A percentile compares a stretch with the other conserved stretches of the same genome.
Conservation (phyloP, 2,329 filamentous ascomycete genomes). For the Cucurbitaria berberidis region DNA sequence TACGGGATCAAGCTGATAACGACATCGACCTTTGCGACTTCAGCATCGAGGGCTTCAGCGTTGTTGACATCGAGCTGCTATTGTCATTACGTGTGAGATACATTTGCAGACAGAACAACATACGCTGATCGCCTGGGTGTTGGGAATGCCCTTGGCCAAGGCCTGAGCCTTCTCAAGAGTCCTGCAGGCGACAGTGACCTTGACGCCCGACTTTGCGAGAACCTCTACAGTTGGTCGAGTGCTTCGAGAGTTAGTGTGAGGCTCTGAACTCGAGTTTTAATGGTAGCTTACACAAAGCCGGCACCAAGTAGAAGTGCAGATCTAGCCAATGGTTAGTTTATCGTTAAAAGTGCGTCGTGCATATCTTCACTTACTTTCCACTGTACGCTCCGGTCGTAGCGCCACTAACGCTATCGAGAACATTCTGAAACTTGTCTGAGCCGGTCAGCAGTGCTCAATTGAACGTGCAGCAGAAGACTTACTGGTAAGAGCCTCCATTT, state of each 20-base stretch:
- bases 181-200: constrained; percentile 74
- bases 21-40: constrained; percentile 78
- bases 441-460: constrained; percentile 23
- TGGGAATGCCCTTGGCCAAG: constrained; percentile 72
- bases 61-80: constrained; percentile 80
- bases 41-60: constrained; percentile 76
- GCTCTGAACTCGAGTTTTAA: background rate
- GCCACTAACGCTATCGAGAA: constrained; percentile 34
- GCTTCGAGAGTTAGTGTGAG: constrained; percentile 28
- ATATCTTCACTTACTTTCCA: constrained; percentile 41
- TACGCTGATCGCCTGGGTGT: constrained; percentile 70
- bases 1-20: constrained; percentile 83
- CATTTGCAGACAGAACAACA: background rate
- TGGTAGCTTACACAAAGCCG: constrained; percentile 45
- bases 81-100: constrained; percentile 14
- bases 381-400: constrained; percentile 29
- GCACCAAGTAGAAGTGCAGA: constrained; percentile 49
- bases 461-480: constrained; percentile 1
- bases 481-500: constrained; percentile 49
- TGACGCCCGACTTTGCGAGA: constrained; percentile 62
- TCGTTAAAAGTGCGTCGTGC: background rate
- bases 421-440: constrained; percentile 42
- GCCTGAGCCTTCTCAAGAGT: constrained; percentile 78
- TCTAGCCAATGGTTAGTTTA: constrained; percentile 30
- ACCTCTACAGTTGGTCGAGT: constrained; percentile 65